These are phyloP conservation scores for Metrosideros polymorpha DNA, from an alignment of 441 rosid genomes.

Conservation along the genomic window DNA sequence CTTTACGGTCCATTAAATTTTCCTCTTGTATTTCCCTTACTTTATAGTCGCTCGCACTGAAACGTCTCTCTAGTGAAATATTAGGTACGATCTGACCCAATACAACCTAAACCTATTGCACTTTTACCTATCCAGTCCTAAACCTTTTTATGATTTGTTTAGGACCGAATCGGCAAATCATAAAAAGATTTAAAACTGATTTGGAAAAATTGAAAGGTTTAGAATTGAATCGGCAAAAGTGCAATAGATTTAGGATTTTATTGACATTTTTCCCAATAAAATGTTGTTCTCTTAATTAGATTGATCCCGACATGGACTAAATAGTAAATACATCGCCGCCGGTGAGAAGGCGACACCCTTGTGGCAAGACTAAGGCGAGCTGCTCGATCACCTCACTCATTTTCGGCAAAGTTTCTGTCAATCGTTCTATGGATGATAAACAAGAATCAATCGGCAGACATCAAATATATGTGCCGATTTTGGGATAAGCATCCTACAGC, in stretches of 20 bases:
- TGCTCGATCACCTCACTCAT: background rate
- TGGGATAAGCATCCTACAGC: background rate
- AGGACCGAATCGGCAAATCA: no score
- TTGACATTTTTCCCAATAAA: background rate
- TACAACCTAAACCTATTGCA: no score
- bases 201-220: no score
- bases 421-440: background rate
- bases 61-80: background rate
- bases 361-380: background rate
- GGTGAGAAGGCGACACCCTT: background rate
- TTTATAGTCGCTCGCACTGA: background rate
- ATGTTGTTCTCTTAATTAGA: background rate
- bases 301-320: background rate
- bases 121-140: no score
- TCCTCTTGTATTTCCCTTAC: background rate
- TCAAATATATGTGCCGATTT: background rate
- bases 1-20: background rate
- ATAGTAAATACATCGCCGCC: background rate
- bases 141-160: no score
- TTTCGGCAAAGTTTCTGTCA: background rate
- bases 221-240: no score
- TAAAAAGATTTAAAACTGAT: no score
- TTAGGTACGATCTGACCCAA: background rate
- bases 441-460: background rate
- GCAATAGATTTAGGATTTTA: no score